Evolutionary conservation across 331 rosid genomes (phyloP), one percentile per base, ranked within the genome.

Genomic region (Pyracantha coccinea): DNA sequence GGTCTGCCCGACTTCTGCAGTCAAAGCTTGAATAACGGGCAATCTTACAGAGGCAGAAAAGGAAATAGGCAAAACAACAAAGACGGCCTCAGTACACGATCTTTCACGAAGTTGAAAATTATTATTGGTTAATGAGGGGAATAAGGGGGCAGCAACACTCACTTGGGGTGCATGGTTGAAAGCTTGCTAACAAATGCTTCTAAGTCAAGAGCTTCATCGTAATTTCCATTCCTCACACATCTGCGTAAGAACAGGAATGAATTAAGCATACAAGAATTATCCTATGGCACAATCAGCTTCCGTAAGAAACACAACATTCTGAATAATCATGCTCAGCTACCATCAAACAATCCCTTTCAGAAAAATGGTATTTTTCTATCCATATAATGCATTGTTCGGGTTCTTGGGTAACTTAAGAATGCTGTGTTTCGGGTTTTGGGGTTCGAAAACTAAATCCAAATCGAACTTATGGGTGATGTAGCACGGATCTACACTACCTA

Each of bases 151-250:
- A 61, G 44, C 29, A 62, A 74, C 67, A 76, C 92, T 92, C 83
- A 90, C 97, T 92, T 95, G 65, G 99, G 97, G 83, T 92, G 97
- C 99, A 95, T 92, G 5, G 97, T 86, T 67, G 97, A 92, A 75
- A 95, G 93, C 79, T 95, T 95, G 78, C 85, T 76, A 74, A 95
- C 99, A 86, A 78, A 92, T 65, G 97, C 96, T 88, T 95, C 99
- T 83, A 95, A 79, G 84, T 90, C 99, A 32, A 95, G 92, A 83
- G 97, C 99, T 84, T 95, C 99, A 74, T 95, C 99, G 38, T 86
- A 95, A 85, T 95, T 95, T 79, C 97, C 99, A 86, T 95, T 95
- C 79, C 97, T 84, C 73, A 95, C 97, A 80, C 99, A 95, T 71
- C 99, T 92, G 89, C 82, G 80, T 64, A 81, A 74, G 50, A 41